These are phyloP conservation scores for Microascus cirrosus DNA, from an alignment of 2,329 filamentous ascomycete species.

Conservation along the genomic window DNA sequence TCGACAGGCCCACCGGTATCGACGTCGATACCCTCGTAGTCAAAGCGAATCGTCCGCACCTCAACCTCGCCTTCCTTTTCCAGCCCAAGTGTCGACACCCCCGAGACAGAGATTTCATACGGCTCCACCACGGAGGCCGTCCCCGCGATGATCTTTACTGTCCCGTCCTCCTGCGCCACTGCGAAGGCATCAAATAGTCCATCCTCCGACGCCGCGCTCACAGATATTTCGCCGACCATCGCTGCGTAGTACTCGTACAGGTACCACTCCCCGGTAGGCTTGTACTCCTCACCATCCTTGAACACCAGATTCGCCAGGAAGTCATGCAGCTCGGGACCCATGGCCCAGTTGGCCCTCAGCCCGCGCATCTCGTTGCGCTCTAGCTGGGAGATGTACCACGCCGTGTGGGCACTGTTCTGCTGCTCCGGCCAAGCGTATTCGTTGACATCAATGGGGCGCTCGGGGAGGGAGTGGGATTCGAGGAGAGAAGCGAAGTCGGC, in stretches of 20 bases:
- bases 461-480: constrained; percentile 16
- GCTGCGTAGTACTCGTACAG: constrained; percentile 6
- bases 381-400: constrained; percentile 33
- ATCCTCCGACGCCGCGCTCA: constrained; percentile 4
- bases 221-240: constrained; percentile 2
- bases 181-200: constrained; percentile 5
- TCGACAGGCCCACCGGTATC: constrained; percentile 3
- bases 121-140: neutral
- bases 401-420: constrained; percentile 26
- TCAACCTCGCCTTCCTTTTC: constrained; percentile 1
- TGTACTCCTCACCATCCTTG: neutral
- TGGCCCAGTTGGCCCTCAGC: constrained; percentile 33
- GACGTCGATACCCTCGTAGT: constrained; percentile 1
- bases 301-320: constrained; percentile 23
- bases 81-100: constrained; percentile 2
- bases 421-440: constrained; percentile 30
- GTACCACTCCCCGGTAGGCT: constrained; percentile 7
- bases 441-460: constrained; percentile 30
- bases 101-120: constrained; percentile 2
- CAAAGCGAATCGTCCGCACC: constrained; percentile 4
- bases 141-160: constrained; percentile 4
- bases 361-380: constrained; percentile 29
- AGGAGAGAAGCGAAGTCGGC: constrained; percentile 14
- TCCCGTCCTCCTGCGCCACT: neutral
- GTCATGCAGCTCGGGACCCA: constrained; percentile 27